Percentiles rank a stretch among this genome's conserved stretches.
Conservation (phyloP, 768 basidiomycete genomes). For the Naganishia vaughanmartiniae region DNA sequence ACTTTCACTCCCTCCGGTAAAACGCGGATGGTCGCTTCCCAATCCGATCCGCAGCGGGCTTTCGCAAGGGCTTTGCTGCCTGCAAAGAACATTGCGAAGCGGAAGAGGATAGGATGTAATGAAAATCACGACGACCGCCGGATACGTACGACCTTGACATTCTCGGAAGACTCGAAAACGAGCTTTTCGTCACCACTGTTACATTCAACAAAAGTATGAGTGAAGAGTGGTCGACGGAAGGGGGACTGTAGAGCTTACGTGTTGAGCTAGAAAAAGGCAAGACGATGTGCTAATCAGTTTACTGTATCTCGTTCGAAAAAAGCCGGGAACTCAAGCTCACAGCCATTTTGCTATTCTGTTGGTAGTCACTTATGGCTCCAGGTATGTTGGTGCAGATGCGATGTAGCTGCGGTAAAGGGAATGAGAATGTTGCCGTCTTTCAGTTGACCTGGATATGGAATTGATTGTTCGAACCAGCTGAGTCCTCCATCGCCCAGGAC, state of each 20-base stretch:
- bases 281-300: neutral
- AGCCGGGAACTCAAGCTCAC: neutral
- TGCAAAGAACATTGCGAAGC: neutral
- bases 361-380: no score
- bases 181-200: conserved; percentile 83
- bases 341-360: neutral
- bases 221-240: neutral
- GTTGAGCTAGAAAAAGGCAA: conserved; percentile 33
- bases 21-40: conserved; percentile 11
- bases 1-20: conserved; percentile 48
- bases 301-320: neutral
- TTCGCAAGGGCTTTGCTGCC: neutral
- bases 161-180: conserved; percentile 72
- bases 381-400: no score
- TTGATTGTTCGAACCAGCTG: no score
- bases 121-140: neutral
- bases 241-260: conserved; percentile 43
- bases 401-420: no score
- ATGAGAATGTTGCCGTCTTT: neutral
- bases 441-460: neutral
- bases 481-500: neutral
- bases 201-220: neutral
- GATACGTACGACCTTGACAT: conserved; percentile 68
- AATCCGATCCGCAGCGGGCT: neutral
- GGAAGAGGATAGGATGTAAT: neutral